Evolutionary conservation across 78 protist species (phyloP), one percentile per base, ranked within the genome.

Genomic region (Dictyostelium discoideum): DNA sequence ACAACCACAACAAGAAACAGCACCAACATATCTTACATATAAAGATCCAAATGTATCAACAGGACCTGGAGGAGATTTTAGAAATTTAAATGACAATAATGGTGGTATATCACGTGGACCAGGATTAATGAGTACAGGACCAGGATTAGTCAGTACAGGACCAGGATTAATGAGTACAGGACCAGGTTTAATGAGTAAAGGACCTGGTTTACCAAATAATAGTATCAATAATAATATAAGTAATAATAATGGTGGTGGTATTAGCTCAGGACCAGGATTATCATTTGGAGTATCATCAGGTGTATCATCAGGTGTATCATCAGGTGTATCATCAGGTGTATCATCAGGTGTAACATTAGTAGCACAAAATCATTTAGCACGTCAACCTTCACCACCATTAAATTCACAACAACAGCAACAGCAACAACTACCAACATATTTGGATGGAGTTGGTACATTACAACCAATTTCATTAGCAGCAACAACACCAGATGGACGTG

Each of bases 401-500:
- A 26, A 74, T 16, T 74, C 81, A 74, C 32, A 69, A 11, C 42
- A 29, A 24, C 37, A 7, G 24, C 50, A 18, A 44, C 60, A 18
- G 29, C 39, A 7, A 54, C 29, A 16, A 22, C 8, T 48, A 29
- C 86, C 86, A 39, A 14, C 24, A 3, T 50, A 39, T 26, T 50
- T 37, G 8, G 95, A 81, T 13, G 95, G 95, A 3, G 18, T 90
- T 3, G 57, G 74, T 9, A 72, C 95, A 29, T 26, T 69, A 32
- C 22, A 13, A 32, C 95, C 95, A 10, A 90, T 90, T 39, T 14
- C 57, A 29, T 63, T 95, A 40, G 97, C 97, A 20, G 54, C 65
- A 1, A 42, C 13, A 7, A 86, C 97, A 54, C 97, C 97, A 24
- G 97, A 96, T 48, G 97, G 97, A 32, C 14, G 93, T 26, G 18